Evolutionary conservation across 495 filamentous ascomycete genomes (phyloP), one percentile per base, ranked within the genome.

Genomic region (Hypoxylon fragiforme): DNA sequence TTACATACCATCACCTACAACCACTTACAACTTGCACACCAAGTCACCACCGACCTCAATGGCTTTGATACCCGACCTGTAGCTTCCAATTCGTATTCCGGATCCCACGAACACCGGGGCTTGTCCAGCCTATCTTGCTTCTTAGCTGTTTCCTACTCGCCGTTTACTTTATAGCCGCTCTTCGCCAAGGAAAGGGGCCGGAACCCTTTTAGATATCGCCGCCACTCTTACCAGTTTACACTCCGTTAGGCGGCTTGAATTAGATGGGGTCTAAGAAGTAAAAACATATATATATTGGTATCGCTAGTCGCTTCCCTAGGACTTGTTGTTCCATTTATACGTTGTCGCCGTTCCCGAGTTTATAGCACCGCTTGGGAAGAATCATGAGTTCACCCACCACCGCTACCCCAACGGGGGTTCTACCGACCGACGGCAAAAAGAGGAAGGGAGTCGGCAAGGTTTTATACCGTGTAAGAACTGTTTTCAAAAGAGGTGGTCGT

Each of bases 371-470:
- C 16, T 19, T n/a, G 20, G 35, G 26, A 9, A 47, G 24, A 7
- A 14, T 35, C 39, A 78, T 78, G 76, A 78, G 76, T 50, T 75
- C 76, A 39, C 64, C 72, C 31, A 57, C 73, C 14, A 19, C 52
- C 15, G 44, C 39, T 36, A 11, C 39, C 48, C 42, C 71, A 65
- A 54, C 66, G 52, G 43, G 68, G 24, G 42, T 70, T 45, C 46
- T 56, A 42, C 68, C 71, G 20, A 70, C 70, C 60, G 68, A 73
- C 28, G 64, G 63, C 41, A 73, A 81, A 58, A 84, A 86, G 74
- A 82, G 79, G 51, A 82, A 78, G 62, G 83, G 85, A 18, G 62
- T 89, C 32, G 77, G 78, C 31, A 87, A 78, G 61, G 79, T 86
- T 31, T 64, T 89, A 40, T 79, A 78, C 44, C 77, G 81, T 57